These are phyloP conservation scores for Russula sp. DNA, from an alignment of 768 basidiomycete species.

Conservation along the genomic window DNA sequence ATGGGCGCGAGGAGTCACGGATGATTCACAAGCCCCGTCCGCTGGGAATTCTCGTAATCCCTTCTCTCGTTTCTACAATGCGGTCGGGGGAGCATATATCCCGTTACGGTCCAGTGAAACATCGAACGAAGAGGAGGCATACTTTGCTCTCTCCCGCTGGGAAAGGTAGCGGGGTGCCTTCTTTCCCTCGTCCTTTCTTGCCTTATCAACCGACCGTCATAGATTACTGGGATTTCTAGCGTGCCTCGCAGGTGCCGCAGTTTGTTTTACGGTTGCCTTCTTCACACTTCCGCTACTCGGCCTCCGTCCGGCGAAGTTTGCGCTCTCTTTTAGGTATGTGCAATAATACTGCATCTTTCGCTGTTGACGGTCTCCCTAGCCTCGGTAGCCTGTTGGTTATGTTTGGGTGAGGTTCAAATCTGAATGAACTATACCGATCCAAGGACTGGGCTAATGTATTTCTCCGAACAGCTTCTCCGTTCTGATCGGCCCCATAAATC, in stretches of 20 bases:
- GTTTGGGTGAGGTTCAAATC: constrained; percentile 61
- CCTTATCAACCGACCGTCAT: not conserved
- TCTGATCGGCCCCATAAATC: constrained; percentile 86
- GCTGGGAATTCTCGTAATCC: constrained; percentile 39
- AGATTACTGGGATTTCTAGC: constrained; percentile 88
- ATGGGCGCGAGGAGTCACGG: constrained; percentile 67
- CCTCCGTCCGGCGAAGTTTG: constrained; percentile 84
- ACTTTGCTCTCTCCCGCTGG: constrained; percentile 89
- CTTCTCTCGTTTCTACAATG: constrained; percentile 82
- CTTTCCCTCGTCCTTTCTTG: constrained; percentile 1
- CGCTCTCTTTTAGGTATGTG: constrained; percentile 70
- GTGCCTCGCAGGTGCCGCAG: constrained; percentile 82
- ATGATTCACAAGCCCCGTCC: constrained; percentile 53
- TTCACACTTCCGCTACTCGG: constrained; percentile 67
- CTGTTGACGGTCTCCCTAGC: constrained; percentile 32
- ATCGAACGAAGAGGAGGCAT: constrained; percentile 93
- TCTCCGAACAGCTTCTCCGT: constrained; percentile 55
- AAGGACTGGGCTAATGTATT: not conserved
- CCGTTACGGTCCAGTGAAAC: constrained; percentile 76
- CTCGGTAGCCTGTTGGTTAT: constrained; percentile 90
- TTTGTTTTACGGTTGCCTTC: constrained; percentile 92
- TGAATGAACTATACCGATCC: not conserved
- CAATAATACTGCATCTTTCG: not conserved
- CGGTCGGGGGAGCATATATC: constrained; percentile 80
- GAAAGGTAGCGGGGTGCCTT: constrained; percentile 53